These are phyloP conservation scores for Rhizoclosmatium sp. DNA, from an alignment of 192 early-diverging fungal genomes.

Conservation along the genomic window DNA sequence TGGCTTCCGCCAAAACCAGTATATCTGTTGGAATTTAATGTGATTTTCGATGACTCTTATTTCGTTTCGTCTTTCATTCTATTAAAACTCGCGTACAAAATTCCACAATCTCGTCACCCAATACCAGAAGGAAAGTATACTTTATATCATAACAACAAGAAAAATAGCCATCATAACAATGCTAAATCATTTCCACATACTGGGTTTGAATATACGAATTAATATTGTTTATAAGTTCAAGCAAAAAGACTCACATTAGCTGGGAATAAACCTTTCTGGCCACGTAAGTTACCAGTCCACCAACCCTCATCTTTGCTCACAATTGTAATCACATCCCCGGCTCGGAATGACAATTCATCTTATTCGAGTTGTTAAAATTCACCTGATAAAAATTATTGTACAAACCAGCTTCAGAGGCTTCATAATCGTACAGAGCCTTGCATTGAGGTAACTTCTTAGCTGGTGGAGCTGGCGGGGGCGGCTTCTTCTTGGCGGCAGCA, in stretches of 20 bases:
- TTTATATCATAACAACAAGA: neutral
- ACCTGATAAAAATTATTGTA: neutral
- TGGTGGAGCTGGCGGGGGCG: slow-evolving; percentile 58
- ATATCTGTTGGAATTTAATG: too few species aligned
- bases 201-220: neutral
- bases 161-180: neutral
- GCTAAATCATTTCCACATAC: too few species aligned
- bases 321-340: slow-evolving; percentile 69
- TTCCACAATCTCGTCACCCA: neutral
- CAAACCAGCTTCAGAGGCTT: slow-evolving; percentile 55
- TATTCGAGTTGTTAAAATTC: slow-evolving; percentile 12
- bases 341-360: slow-evolving; percentile 70
- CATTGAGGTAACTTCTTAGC: slow-evolving; percentile 59
- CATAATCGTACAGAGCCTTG: slow-evolving; percentile 61
- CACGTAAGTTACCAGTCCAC: slow-evolving; percentile 60
- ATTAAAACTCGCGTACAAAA: too few species aligned
- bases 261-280: slow-evolving; percentile 60
- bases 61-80: too few species aligned
- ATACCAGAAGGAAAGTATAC: neutral
- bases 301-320: slow-evolving; percentile 58
- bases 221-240: neutral
- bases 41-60: too few species aligned
- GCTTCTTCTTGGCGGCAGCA: slow-evolving; percentile 50
- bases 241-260: slow-evolving; percentile 48
- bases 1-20: too few species aligned